These are phyloP conservation scores for Aspergillus sclerotiicarbonarius DNA, from an alignment of 495 filamentous ascomycete species.

Conservation along the genomic window DNA sequence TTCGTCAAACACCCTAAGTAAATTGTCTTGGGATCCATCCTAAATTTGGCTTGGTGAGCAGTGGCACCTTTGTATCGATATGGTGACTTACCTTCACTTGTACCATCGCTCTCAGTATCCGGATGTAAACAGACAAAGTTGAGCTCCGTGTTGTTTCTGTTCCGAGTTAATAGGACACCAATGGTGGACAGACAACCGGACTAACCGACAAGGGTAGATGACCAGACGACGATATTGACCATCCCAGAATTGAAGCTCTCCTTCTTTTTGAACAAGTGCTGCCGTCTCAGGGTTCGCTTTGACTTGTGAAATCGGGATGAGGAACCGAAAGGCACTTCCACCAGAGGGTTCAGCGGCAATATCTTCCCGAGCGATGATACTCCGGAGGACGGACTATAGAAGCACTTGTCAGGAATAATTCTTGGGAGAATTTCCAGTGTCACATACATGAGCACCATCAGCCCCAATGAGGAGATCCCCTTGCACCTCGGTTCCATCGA, in stretches of 20 bases:
- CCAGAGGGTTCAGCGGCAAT: not conserved
- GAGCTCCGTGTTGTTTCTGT: slow-evolving; percentile 5
- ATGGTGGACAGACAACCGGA: not conserved
- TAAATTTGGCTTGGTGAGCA: not conserved
- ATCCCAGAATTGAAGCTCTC: slow-evolving; percentile 43
- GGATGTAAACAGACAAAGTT: slow-evolving; percentile 10
- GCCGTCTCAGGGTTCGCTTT: slow-evolving; percentile 18
- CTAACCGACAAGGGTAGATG: slow-evolving; percentile 43
- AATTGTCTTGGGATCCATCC: slow-evolving; percentile 17
- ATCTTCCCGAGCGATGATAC: not conserved
- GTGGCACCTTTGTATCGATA: not conserved
- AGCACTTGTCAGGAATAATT: not conserved
- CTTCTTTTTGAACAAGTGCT: slow-evolving; percentile 25
- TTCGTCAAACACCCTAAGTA: slow-evolving; percentile 41
- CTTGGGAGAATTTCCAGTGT: too few relatives aligned
- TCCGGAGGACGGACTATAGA: not conserved
- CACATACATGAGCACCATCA: slow-evolving; percentile 7
- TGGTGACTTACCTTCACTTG: slow-evolving; percentile 24
- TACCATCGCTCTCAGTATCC: slow-evolving; percentile 17
- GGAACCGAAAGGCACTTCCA: slow-evolving; percentile 5
- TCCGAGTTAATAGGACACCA: too few relatives aligned
- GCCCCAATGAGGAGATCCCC: slow-evolving; percentile 10
- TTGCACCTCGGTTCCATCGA: not conserved
- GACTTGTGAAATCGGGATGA: not conserved
- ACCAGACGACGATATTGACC: slow-evolving; percentile 45